phyloP scores from a whole-genome alignment of 2,329 filamentous ascomycete species.

The Exserohilum rostratum region DNA sequence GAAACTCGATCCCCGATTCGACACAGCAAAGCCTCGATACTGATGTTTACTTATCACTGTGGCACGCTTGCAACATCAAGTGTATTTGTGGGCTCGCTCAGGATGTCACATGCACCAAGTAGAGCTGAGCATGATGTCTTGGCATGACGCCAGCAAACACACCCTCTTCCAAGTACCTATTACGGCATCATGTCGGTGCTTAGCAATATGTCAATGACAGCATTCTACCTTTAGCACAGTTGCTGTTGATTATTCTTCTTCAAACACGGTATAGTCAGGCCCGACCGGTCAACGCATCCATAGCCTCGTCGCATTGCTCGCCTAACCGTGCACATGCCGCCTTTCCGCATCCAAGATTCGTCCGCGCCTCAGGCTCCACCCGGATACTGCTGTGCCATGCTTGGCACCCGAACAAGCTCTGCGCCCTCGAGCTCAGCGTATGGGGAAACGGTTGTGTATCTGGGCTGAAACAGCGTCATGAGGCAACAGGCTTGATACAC shows the following conservation, averaged over 20 bases:
- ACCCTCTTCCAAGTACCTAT: background rate
- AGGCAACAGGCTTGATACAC: background rate
- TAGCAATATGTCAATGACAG: background rate
- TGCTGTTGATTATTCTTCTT: background rate
- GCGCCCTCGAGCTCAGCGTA: background rate
- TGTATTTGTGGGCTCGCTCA: background rate
- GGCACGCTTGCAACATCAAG: too few species aligned
- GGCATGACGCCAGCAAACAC: background rate
- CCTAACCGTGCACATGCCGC: slow-evolving; percentile 1
- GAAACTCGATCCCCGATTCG: too few species aligned
- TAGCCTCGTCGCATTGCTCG: background rate
- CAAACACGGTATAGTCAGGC: background rate
- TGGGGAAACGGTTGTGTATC: slow-evolving; percentile 1
- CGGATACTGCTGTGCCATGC: slow-evolving; percentile 1
- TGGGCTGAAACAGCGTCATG: background rate
- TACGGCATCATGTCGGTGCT: background rate
- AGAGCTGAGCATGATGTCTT: background rate
- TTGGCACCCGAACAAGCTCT: slow-evolving; percentile 1
- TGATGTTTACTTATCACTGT: too few species aligned
- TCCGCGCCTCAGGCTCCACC: slow-evolving; percentile 2
- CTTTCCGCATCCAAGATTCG: background rate
- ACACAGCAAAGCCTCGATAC: too few species aligned
- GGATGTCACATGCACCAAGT: background rate
- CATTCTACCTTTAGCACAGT: background rate
- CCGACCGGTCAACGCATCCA: background rate